A percentile compares a stretch with the other conserved stretches of the same genome.
Conservation (phyloP, 768 basidiomycete species). For the Auriculariales sp. region DNA sequence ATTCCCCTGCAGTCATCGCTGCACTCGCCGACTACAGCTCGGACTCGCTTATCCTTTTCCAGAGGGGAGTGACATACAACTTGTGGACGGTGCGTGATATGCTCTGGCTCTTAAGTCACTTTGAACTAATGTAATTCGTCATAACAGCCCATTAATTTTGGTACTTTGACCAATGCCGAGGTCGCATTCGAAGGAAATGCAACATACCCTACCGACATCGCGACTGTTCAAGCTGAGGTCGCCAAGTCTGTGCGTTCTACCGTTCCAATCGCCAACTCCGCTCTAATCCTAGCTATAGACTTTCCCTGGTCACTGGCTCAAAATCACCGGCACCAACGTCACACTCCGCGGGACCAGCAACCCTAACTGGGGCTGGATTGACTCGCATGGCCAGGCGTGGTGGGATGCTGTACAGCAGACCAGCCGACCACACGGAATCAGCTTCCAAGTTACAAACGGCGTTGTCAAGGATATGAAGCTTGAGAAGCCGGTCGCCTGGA, state of each 20-base stretch:
- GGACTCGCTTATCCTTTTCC: slow-evolving; percentile 37
- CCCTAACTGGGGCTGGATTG: slow-evolving; percentile 50
- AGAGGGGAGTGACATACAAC: slow-evolving; percentile 43
- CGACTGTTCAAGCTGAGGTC: slow-evolving; percentile 26
- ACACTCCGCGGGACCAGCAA: slow-evolving; percentile 40
- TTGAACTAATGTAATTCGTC: background rate
- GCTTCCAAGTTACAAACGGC: slow-evolving; percentile 13
- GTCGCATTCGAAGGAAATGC: slow-evolving; percentile 42
- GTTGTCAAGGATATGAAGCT: slow-evolving; percentile 44
- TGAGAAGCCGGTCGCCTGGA: slow-evolving; percentile 40
- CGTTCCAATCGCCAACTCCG: background rate
- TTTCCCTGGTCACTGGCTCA: slow-evolving; percentile 2
- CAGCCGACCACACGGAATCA: background rate
- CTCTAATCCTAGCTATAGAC: background rate
- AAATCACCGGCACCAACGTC: slow-evolving; percentile 29
- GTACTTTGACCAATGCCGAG: slow-evolving; percentile 39
- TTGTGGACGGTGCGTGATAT: slow-evolving; percentile 26
- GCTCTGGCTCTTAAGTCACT: background rate
- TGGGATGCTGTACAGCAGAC: slow-evolving; percentile 7
- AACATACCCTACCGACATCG: slow-evolving; percentile 37
- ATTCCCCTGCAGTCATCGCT: slow-evolving; percentile 32
- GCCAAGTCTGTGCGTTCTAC: slow-evolving; percentile 3
- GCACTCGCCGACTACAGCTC: slow-evolving; percentile 24
- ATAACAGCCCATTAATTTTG: slow-evolving; percentile 33
- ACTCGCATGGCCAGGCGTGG: slow-evolving; percentile 36